Conservation (phyloP, 1,139 yeast species). For the Candida albicans region DNA sequence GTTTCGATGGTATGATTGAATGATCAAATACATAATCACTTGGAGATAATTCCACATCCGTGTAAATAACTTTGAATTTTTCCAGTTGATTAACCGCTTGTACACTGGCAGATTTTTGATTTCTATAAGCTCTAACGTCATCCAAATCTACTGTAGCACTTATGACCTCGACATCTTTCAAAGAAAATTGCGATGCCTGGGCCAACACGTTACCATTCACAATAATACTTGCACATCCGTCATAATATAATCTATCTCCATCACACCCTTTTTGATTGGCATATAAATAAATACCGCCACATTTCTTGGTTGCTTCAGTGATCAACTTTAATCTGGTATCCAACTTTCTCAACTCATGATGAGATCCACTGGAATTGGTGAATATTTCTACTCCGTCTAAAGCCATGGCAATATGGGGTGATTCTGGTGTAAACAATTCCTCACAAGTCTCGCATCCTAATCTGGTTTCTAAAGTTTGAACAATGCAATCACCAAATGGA, state of each 20-base stretch:
- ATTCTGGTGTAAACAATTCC: constrained; percentile 92
- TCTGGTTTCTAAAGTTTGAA: constrained; percentile 80
- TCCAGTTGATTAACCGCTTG: constrained; percentile 60
- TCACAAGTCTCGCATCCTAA: constrained; percentile 98
- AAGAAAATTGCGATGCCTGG: constrained; percentile 87
- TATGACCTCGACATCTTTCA: constrained; percentile 88
- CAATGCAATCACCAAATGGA: constrained; percentile 85
- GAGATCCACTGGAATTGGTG: constrained; percentile 95
- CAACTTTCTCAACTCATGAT: constrained; percentile 89
- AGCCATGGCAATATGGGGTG: constrained; percentile 91
- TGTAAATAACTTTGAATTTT: constrained; percentile 61
- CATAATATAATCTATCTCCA: constrained; percentile 94
- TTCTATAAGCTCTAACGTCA: constrained; percentile 82
- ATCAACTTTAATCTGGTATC: constrained; percentile 82
- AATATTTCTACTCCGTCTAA: constrained; percentile 95
- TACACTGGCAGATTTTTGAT: constrained; percentile 72
- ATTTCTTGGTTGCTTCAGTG: constrained; percentile 87
- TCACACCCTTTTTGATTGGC: constrained; percentile 98
- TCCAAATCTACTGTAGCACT: constrained; percentile 92
- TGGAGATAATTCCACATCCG: constrained; percentile 64
- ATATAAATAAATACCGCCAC: constrained; percentile 93
- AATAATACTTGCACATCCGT: constrained; percentile 93
- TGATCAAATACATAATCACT: constrained; percentile 59
- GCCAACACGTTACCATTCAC: constrained; percentile 90
- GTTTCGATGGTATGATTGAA: constrained; percentile 57